Evolutionary conservation across 345 rosid genomes (phyloP).

Genomic region (Luvunga scandens): DNA sequence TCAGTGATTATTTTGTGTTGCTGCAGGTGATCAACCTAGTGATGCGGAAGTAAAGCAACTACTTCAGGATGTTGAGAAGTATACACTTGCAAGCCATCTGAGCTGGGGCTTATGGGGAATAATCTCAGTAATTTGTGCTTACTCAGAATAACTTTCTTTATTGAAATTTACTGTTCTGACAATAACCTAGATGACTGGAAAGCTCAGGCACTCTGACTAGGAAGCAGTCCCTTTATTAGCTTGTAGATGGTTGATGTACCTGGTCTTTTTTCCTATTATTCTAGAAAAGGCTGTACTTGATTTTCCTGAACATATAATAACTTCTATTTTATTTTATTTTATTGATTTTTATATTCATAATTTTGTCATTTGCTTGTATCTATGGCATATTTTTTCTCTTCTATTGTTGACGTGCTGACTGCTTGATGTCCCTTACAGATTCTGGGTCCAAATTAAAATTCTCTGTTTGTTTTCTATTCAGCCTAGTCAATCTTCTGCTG

Average conservation of each 20-base stretch:
- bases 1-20: slow-evolving; percentile 23
- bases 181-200: slow-evolving; percentile 7
- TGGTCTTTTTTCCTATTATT: neutral
- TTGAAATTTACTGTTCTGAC: neutral
- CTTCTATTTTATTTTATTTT: neutral
- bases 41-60: slow-evolving; percentile 40
- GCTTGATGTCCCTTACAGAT: neutral
- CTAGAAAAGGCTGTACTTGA: neutral
- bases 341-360: neutral
- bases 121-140: slow-evolving; percentile 40
- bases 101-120: slow-evolving; percentile 76
- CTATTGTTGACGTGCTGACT: neutral
- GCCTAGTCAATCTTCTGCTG: neutral
- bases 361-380: neutral
- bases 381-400: neutral
- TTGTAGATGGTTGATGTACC: neutral
- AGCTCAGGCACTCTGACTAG: neutral
- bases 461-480: slow-evolving; percentile 3
- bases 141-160: slow-evolving; percentile 1
- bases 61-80: slow-evolving; percentile 46
- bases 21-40: slow-evolving; percentile 33
- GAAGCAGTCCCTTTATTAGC: neutral
- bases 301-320: neutral
- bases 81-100: slow-evolving; percentile 59
- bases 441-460: neutral